These are phyloP conservation scores for Paramecium primaurelia DNA, from an alignment of 73 alveolate species.

Conservation along the genomic window DNA sequence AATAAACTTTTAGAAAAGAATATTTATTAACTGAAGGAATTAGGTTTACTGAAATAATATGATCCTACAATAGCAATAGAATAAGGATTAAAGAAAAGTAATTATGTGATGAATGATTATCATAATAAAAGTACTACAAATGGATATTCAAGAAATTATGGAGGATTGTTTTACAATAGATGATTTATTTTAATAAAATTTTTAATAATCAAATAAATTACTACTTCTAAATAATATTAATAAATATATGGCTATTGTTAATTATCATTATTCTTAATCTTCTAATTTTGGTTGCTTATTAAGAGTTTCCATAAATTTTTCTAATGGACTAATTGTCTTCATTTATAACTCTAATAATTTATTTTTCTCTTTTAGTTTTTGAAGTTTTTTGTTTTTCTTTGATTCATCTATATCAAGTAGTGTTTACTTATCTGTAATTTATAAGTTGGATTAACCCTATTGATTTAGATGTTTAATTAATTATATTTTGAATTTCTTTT, in stretches of 20 bases:
- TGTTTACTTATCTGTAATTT: background rate
- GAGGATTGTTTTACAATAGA: conserved; percentile 46
- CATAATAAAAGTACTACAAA: conserved; percentile 45
- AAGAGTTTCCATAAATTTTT: background rate
- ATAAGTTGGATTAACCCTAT: background rate
- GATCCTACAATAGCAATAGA: background rate
- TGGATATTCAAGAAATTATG: conserved; percentile 37
- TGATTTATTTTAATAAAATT: background rate
- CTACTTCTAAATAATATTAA: background rate
- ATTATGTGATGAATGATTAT: conserved; percentile 43
- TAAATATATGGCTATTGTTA: background rate
- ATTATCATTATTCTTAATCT: background rate
- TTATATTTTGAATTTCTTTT: background rate
- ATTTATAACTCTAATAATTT: background rate
- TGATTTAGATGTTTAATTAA: background rate
- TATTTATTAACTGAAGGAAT: background rate
- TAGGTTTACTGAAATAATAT: background rate
- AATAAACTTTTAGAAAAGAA: background rate
- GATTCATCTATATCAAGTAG: background rate
- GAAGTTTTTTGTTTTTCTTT: background rate
- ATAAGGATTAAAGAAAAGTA: background rate
- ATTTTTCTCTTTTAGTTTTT: background rate
- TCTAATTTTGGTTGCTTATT: background rate
- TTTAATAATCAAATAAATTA: background rate
- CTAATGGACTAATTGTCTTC: background rate